Evolutionary conservation across 192 early-diverging fungal species (phyloP), one percentile per base, ranked within the genome.

Genomic region (Chytriomyces sp.): DNA sequence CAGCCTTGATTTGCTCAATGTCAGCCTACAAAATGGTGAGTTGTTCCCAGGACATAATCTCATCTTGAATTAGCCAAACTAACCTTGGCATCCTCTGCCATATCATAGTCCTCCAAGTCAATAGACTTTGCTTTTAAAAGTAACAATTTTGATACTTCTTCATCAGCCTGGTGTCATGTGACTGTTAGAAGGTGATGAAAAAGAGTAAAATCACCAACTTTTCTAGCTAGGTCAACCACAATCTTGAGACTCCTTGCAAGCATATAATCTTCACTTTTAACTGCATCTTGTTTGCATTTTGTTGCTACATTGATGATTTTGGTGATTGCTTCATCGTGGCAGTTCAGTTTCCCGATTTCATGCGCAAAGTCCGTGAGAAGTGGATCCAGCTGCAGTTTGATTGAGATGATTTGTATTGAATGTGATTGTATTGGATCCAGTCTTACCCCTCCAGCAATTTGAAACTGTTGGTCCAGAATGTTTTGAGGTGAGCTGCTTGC

Each of bases 71-170:
- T n/a, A n/a, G n/a, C n/a, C n/a, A n/a, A n/a, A n/a, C 78, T 17
- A 63, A 75, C 89, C 80, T 93, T 92, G n/a, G 88, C 72, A 40
- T 85, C 84, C 56, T 89, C 90, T 4, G 92, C 92, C 62, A 83
- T 75, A 56, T 92, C 91, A 75, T 90, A 94, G 28, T 94, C 91
- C 72, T 94, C 92, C 25, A 77, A 74, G 58, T 87, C 78, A 22
- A 89, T 85, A 8, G 89, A 88, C 32, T 82, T 70, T 26, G 74
- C 72, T 72, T 92, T 92, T 34, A 80, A 64, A 65, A 74, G 65
- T 30, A 89, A 81, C 22, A 91, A 41, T 53, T 78, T 56, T 30
- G 81, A 78, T 52, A 89, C 77, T 69, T 89, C 83, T 19, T 76
- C 77, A 19, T 53, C 74, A 5, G 79, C 81, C 78, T 84, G 70